Evolutionary conservation across 768 basidiomycete species (phyloP), one percentile per base, ranked within the genome.

Genomic region (Lepiota brunneoincarnata): DNA sequence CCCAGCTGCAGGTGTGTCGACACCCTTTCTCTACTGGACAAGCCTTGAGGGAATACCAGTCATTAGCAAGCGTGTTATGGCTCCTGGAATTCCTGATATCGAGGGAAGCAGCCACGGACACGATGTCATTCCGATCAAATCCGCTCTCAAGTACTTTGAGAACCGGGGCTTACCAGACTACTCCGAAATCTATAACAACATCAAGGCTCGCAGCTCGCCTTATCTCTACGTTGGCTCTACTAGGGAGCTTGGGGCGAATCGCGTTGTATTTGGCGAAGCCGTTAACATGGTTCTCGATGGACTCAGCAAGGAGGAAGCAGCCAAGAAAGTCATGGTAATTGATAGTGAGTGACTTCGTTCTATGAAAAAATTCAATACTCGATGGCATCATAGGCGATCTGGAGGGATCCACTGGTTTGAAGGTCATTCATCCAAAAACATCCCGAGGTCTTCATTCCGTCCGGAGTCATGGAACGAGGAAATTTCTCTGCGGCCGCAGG

Each of bases 321-420:
- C 80, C 9, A 77, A 77, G 68, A 91, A 84, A 66, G 91, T 93
- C 39, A 83, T 93, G 84, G 89, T 91, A 55, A 91, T 94, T 57
- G 92, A 93, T 64, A 89, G 87, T 85, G 58, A 50, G 85, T 75
- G n/a, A 18, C 6, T 20, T 52, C 39, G 5, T 52, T 7, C 20
- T 47, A 3, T 2, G 21, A 12, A 17, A 12, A 34, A 14, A 17
- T 2, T 7, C 4, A 20, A 12, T 35, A 12, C 24, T 26, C 39
- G 17, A 12, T 4, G 37, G 28, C 14, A 36, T 0, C 38, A 23
- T 54, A 89, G 87, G 82, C 63, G 91, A 93, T 64, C 71, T 93
- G 43, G 91, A 94, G 74, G 92, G 92, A 31, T 93, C 92, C 0
- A 94, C 92, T 24, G 92, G 92, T 52, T 72, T 94, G 61, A 93